Evolutionary conservation across 345 rosid species (phyloP).

Genomic region (Corymbia maculata): DNA sequence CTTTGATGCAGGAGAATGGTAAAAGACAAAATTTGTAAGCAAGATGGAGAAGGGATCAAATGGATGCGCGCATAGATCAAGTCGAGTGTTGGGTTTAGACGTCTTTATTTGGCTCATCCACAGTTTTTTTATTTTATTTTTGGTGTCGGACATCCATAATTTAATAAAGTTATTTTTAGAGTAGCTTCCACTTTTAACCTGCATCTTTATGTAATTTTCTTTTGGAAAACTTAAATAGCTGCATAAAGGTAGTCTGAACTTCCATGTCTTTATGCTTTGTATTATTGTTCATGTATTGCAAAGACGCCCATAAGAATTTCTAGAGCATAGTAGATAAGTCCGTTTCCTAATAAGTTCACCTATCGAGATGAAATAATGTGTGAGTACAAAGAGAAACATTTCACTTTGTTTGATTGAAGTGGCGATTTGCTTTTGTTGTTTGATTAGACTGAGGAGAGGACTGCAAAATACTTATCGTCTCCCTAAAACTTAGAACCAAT

Average conservation of each 20-base stretch:
- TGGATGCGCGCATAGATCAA: not conserved
- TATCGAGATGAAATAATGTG: not conserved
- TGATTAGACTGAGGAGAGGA: not conserved
- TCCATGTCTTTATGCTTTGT: not conserved
- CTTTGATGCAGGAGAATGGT: not conserved
- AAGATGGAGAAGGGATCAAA: not conserved
- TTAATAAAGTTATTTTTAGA: not conserved
- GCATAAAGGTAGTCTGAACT: not conserved
- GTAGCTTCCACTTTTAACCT: not conserved
- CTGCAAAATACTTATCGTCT: not conserved
- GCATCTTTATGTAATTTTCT: not conserved
- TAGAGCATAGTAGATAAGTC: not conserved
- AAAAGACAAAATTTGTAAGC: not conserved
- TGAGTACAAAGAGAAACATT: not conserved
- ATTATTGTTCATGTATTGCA: not conserved
- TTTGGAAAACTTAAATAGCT: not conserved
- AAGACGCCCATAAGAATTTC: not conserved
- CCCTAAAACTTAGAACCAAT: not conserved
- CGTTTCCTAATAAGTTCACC: not conserved
- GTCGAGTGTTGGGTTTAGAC: not conserved
- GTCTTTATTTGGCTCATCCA: not conserved
- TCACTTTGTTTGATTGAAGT: not conserved
- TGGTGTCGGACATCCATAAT: not conserved
- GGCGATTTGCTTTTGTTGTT: not conserved
- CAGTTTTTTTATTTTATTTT: not conserved